Conservation (phyloP, 1,284 basidiomycete species). For the Chalciporus sp. region DNA sequence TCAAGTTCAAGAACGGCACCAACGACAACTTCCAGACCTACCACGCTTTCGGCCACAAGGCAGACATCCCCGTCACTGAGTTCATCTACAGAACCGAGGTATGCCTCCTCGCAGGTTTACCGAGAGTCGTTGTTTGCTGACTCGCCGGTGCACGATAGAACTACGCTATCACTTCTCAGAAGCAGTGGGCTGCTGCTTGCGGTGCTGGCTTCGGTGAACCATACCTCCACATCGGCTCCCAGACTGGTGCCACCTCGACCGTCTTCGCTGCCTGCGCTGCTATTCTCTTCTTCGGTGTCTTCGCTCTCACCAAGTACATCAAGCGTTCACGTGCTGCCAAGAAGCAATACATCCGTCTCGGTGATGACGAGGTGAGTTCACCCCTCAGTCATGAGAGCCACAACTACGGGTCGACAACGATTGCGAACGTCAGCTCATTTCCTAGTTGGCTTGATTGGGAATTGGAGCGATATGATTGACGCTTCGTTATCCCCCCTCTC, state of each 20-base stretch:
- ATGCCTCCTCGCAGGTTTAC: constrained; percentile 60
- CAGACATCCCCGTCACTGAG: constrained; percentile 73
- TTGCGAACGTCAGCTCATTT: constrained; percentile 5
- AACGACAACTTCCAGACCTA: constrained; percentile 56
- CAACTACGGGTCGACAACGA: constrained; percentile 15
- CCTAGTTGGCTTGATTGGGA: constrained; percentile 1
- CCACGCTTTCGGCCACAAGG: constrained; percentile 68
- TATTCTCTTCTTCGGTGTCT: constrained; percentile 47
- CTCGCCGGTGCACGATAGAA: constrained; percentile 40
- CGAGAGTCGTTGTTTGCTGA: not conserved
- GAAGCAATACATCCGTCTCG: constrained; percentile 51
- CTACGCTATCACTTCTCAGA: constrained; percentile 67
- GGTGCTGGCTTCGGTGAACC: constrained; percentile 36
- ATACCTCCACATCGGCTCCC: constrained; percentile 37
- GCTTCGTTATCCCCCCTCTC: not conserved
- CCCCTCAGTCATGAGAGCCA: constrained; percentile 6
- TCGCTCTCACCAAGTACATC: constrained; percentile 42
- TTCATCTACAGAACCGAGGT: constrained; percentile 80
- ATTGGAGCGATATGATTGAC: constrained; percentile 14
- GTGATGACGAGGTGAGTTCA: constrained; percentile 60
- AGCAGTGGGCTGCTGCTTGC: constrained; percentile 67
- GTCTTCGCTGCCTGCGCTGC: constrained; percentile 49
- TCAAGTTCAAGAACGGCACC: constrained; percentile 88
- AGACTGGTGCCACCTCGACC: constrained; percentile 39
- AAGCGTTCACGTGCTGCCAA: constrained; percentile 47